Base-by-base conservation (phyloP, 2,329 filamentous ascomycete species). In the Arthrinium puccinioides region DNA sequence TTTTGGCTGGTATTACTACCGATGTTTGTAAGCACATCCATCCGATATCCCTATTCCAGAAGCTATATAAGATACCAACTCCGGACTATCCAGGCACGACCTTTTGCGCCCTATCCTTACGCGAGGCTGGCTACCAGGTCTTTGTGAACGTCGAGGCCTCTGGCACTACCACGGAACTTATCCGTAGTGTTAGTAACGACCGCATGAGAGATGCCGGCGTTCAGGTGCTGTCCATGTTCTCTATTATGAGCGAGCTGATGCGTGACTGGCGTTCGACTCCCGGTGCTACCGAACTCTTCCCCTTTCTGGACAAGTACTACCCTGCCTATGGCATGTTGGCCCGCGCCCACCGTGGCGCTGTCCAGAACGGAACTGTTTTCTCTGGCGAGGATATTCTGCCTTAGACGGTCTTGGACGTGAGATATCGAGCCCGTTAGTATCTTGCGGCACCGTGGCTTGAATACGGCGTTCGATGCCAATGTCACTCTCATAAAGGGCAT, bases 71-170 rank as follows among this genome's bases (percentile, higher is more conserved):
- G n/a, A n/a, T n/a, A n/a, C n/a, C n/a, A 21, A n/a, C 8, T 15
- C 38, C 62, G 64, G 16, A 14, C n/a, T n/a, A n/a, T n/a, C 8
- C 20, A 54, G 49, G 71, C 69, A 84, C 80, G 16, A 67, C 82
- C 1, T 87, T 87, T 65, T 69, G 84, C 6, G 79, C 84, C 0
- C 69, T 87, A 13, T 82, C 80, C 1, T 74, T 87, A 4, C 69
- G 79, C 24, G 72, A 78, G 11, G 81, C 76, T 29, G 84, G 83
- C 19, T 88, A 86, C 64, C 73, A 74, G 25, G 83, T 88, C 40
- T 87, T 73, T 63, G 82, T 80, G 48, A 84, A 86, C 60, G 71
- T 79, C 36, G 83, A 87, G 49, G 82, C 79, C 3, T 79, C 72
- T 0, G 83, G 82, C 2, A 87, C 83, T 2, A 78, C 78, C 15